These are phyloP conservation scores for Lactarius sp. DNA, from an alignment of 768 basidiomycete species.

Conservation along the genomic window DNA sequence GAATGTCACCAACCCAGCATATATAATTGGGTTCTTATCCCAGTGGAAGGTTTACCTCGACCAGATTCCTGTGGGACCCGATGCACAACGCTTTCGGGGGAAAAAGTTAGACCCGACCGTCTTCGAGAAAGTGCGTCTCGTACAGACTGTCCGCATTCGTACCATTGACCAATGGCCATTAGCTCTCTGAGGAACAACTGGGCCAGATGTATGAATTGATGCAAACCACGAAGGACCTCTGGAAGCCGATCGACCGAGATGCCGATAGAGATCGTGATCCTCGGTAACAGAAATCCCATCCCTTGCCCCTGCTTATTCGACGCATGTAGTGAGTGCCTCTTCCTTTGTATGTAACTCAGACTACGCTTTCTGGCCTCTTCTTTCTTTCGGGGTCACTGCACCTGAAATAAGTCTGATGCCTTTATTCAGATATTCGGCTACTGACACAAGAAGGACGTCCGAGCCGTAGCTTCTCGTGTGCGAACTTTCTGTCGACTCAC, in stretches of 20 bases:
- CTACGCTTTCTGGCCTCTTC: too few relatives aligned
- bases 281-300: not conserved
- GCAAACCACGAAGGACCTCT: constrained; percentile 84
- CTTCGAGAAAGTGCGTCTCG: constrained; percentile 63
- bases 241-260: constrained; percentile 50
- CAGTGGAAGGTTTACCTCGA: constrained; percentile 96
- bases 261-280: not conserved
- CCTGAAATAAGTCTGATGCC: too few relatives aligned
- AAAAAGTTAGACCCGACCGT: constrained; percentile 64
- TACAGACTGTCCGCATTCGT: not conserved
- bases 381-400: too few relatives aligned
- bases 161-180: constrained; percentile 3
- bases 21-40: constrained; percentile 91
- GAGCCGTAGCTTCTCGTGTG: too few relatives aligned
- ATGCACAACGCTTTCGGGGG: constrained; percentile 48
- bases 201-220: constrained; percentile 94
- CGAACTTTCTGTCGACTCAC: too few relatives aligned
- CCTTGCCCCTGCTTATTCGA: too few relatives aligned
- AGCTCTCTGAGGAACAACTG: constrained; percentile 90
- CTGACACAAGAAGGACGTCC: too few relatives aligned
- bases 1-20: constrained; percentile 73
- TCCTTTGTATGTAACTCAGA: too few relatives aligned
- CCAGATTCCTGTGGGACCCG: constrained; percentile 46
- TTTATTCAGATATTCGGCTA: too few relatives aligned
- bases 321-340: not conserved